Conservation (phyloP, 805 yeast species). For the Saccharomycopsis fibuligera region DNA sequence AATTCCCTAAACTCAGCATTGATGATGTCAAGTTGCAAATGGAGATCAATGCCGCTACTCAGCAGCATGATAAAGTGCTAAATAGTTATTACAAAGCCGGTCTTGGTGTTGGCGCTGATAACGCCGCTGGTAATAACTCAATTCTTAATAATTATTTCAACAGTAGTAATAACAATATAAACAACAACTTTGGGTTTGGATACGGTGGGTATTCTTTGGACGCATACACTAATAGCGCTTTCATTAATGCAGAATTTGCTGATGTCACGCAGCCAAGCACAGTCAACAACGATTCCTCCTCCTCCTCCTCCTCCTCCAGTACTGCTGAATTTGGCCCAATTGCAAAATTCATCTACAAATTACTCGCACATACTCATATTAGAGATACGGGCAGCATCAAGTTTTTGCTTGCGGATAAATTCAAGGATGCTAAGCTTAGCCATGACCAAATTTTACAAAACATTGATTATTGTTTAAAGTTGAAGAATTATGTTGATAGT, state of each 20-base stretch:
- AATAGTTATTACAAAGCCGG: neutral
- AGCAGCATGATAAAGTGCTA: too few relatives aligned
- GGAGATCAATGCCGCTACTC: too few relatives aligned
- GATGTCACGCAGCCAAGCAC: neutral
- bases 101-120: neutral
- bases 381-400: constrained; percentile 9
- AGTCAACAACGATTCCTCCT: neutral
- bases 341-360: constrained; percentile 4
- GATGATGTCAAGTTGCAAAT: constrained; percentile 1
- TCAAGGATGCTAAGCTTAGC: neutral
- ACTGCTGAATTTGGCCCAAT: neutral
- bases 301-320: neutral
- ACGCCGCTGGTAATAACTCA: neutral
- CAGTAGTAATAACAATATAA: too few relatives aligned
- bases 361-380: constrained; percentile 7
- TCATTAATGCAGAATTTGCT: too few relatives aligned
- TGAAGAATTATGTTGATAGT: constrained; percentile 11
- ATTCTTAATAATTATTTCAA: too few relatives aligned
- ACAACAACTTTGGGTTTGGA: too few relatives aligned
- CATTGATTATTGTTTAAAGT: constrained; percentile 2
- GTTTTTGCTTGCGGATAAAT: constrained; percentile 10
- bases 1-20: constrained; percentile 10
- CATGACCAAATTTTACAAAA: constrained; percentile 2
- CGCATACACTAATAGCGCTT: too few relatives aligned
- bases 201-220: too few relatives aligned